Base-by-base conservation (phyloP, 176 grass and related monocot species). In the Oryza punctata region DNA sequence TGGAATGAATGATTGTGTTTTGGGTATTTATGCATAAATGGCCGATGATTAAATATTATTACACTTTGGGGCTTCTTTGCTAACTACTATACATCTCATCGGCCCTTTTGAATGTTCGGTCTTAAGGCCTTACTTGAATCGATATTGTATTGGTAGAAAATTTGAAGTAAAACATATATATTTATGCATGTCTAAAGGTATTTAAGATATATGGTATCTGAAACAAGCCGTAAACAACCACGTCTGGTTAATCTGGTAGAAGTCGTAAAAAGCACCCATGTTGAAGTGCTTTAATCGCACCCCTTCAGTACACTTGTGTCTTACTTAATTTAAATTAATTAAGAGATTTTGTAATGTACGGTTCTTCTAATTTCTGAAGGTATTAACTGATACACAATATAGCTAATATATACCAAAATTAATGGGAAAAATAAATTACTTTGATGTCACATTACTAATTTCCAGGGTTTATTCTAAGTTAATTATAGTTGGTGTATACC, bases 1-100 rank as follows among this genome's bases (percentile, higher is more conserved):
- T 65, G 66, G 16, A 50, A 49, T 10, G 67, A 30, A 50, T 80
- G 43, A 86, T 66, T 85, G 28, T 13, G 18, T 49, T 65, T 19
- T 6, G 15, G 15, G 29, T 52, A 18, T 37, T 40, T 80, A 57
- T 38, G 0, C 14, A 7, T 15, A 66, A 40, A 41, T 3, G 40
- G 40, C 41, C 41, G 10, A 10, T 9, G 19, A 21, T 38, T 71
- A 78, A 37, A 11, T 50, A 10, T 21, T 37, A 85, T 70, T 83
- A 26, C 9, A 10, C 9, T 33, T 12, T 24, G 12, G 49, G 49
- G 16, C 18, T 5, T 54, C 50, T 54, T 54, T 54, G 47, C 15
- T 50, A 50, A 50, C 14, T 52, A n/a, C n/a, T 12, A 12, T 70
- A 40, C 30, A 38, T 4, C 32, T 69, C 67, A 70, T 70, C 10